These are phyloP conservation scores for Citrus australasica DNA, from an alignment of 345 rosid species.

Conservation along the genomic window DNA sequence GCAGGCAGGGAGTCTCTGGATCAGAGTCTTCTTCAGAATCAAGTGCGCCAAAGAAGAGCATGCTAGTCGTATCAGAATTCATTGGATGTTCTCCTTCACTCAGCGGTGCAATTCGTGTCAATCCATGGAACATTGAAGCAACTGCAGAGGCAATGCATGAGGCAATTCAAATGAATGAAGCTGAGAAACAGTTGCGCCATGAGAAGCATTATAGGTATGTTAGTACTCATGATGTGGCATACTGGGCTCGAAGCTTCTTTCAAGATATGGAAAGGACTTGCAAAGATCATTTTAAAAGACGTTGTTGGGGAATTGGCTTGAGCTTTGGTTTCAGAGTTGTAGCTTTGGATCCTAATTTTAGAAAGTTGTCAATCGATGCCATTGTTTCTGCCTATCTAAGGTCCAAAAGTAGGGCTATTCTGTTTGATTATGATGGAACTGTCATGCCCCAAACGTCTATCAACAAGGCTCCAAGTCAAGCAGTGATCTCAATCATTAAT, in stretches of 20 bases:
- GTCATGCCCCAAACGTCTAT: slow-evolving; percentile 66
- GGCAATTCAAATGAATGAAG: slow-evolving; percentile 56
- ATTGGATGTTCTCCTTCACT: slow-evolving; percentile 88
- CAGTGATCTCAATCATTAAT: slow-evolving; percentile 51
- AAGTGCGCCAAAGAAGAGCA: slow-evolving; percentile 54
- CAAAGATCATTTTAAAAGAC: slow-evolving; percentile 66
- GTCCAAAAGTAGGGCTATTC: slow-evolving; percentile 60
- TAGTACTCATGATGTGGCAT: slow-evolving; percentile 70
- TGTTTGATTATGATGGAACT: slow-evolving; percentile 75
- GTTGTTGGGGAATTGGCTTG: slow-evolving; percentile 74
- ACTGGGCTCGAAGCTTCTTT: slow-evolving; percentile 72
- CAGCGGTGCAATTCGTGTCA: slow-evolving; percentile 72
- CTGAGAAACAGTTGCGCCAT: slow-evolving; percentile 77
- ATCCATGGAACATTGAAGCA: slow-evolving; percentile 72
- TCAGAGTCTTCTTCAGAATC: slow-evolving; percentile 32
- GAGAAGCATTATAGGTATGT: slow-evolving; percentile 92
- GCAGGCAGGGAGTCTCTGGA: slow-evolving; percentile 57
- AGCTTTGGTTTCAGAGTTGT: slow-evolving; percentile 78
- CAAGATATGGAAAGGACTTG: slow-evolving; percentile 75
- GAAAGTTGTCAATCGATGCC: slow-evolving; percentile 50
- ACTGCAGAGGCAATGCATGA: slow-evolving; percentile 78
- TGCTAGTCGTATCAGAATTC: slow-evolving; percentile 75
- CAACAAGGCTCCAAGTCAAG: slow-evolving; percentile 54
- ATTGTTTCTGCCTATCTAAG: slow-evolving; percentile 50
- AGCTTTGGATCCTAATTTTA: slow-evolving; percentile 69